These are phyloP conservation scores for Hypoxylon sp. DNA, from an alignment of 2,329 filamentous ascomycete genomes.

Conservation along the genomic window DNA sequence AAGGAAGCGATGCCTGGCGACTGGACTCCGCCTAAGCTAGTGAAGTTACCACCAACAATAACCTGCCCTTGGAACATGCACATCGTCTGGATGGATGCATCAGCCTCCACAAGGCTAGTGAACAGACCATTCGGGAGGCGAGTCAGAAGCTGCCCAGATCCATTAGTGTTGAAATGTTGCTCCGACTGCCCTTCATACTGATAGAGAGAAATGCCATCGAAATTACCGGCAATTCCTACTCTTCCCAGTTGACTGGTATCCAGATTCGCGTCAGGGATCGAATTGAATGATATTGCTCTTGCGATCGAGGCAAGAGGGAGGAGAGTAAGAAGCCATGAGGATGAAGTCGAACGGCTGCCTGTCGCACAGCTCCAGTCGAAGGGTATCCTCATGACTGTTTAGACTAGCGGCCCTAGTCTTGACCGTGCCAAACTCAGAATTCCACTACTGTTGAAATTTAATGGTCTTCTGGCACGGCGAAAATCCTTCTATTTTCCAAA, in stretches of 20 bases:
- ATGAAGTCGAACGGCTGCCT: constrained; percentile 43
- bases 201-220: constrained; percentile 90
- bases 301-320: constrained; percentile 54
- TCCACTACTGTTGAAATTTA: constrained; percentile 15
- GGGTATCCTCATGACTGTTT: constrained; percentile 58
- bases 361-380: constrained; percentile 53
- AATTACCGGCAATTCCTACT: constrained; percentile 87
- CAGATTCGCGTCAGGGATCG: constrained; percentile 74
- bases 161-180: constrained; percentile 72
- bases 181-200: constrained; percentile 83
- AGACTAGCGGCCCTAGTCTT: constrained; percentile 41
- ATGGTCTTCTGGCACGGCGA: constrained; percentile 24
- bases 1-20: constrained; percentile 84
- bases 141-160: constrained; percentile 81
- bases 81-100: constrained; percentile 88
- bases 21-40: constrained; percentile 79
- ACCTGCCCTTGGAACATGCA: constrained; percentile 78
- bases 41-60: constrained; percentile 94
- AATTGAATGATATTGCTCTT: constrained; percentile 65
- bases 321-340: constrained; percentile 51
- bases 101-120: constrained; percentile 75
- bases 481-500: constrained; percentile 35
- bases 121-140: constrained; percentile 88
- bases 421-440: constrained; percentile 22
- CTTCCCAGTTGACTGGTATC: constrained; percentile 81